Evolutionary conservation across 2,329 filamentous ascomycete species (phyloP), one percentile per base, ranked within the genome.

Genomic region (Clonostachys rhizophaga): DNA sequence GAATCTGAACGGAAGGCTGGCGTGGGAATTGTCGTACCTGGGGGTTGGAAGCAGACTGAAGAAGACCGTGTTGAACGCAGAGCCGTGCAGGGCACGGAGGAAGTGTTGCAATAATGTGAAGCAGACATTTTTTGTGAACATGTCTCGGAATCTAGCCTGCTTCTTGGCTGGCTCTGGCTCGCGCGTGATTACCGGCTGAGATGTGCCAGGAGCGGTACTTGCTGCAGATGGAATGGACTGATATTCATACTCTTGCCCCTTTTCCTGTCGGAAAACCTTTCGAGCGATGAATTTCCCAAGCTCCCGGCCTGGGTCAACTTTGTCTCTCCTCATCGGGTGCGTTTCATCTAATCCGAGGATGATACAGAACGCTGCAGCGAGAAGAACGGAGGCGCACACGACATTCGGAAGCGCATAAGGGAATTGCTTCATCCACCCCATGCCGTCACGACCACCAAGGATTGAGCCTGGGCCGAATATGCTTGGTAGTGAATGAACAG

Each of bases 361-460:
- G 16, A 58, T 48, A 5, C 44, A 47, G 8, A 57, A 40, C 12
- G 53, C 50, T 39, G 56, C 52, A 5, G 42, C 47, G 12, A 42
- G 34, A 34, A 57, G 47, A 10, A 54, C 42, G 1, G 40, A 16
- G 2, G 54, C 50, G 33, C 43, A 57, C 14, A 56, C 35, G 1
- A 58, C 17, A 18, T 57, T 58, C 0, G 55, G 54, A 9, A 57
- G 52, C 3, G 54, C 54, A 37, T 56, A 58, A 5, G 56, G 56
- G 20, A 53, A 58, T 7, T 36, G 45, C 12, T 17, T 40, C 45
- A 58, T 45, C 56, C 56, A 58, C 40, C 33, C 49, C 5, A 51
- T 51, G 2, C 55, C 55, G 3, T 54, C n/a, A 0, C 41, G 12
- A 5, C 55, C 55, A 4, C 55, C 54, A 20, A 57, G 24, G 2